These are phyloP conservation scores for Closterium sp. DNA, from an alignment of 139 green algal species.

Conservation along the genomic window DNA sequence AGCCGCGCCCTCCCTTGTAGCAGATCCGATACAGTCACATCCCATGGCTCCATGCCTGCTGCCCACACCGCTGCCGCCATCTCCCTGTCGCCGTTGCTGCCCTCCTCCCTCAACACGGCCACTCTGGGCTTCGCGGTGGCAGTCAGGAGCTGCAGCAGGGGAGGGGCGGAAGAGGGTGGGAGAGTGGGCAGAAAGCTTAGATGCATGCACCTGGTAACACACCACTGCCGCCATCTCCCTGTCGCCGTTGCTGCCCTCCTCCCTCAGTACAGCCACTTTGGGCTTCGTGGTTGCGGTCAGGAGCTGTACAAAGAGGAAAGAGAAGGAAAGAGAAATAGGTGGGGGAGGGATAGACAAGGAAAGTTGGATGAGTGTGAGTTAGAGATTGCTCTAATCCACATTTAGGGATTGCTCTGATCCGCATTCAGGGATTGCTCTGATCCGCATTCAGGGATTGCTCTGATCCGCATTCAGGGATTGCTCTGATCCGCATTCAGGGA, in stretches of 20 bases:
- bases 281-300: too few relatives aligned
- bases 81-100: constrained; percentile 95
- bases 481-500: too few relatives aligned
- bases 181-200: too few relatives aligned
- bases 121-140: constrained; percentile 58
- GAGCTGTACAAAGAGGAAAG: too few relatives aligned
- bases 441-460: too few relatives aligned
- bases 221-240: constrained; percentile 93
- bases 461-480: too few relatives aligned
- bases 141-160: not conserved
- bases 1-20: constrained; percentile 72
- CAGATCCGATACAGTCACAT: constrained; percentile 96
- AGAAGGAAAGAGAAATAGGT: too few relatives aligned
- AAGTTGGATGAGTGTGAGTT: too few relatives aligned
- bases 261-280: constrained; percentile 85
- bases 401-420: too few relatives aligned
- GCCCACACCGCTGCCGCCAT: constrained; percentile 84
- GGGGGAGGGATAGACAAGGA: too few relatives aligned
- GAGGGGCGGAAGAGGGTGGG: not conserved
- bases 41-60: constrained; percentile 88
- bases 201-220: not conserved
- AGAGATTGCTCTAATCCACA: too few relatives aligned
- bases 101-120: constrained; percentile 93
- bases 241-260: constrained; percentile 97
- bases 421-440: too few relatives aligned